phyloP scores from a whole-genome alignment of 768 basidiomycete genomes.

The Xanthoconium purpureum region DNA sequence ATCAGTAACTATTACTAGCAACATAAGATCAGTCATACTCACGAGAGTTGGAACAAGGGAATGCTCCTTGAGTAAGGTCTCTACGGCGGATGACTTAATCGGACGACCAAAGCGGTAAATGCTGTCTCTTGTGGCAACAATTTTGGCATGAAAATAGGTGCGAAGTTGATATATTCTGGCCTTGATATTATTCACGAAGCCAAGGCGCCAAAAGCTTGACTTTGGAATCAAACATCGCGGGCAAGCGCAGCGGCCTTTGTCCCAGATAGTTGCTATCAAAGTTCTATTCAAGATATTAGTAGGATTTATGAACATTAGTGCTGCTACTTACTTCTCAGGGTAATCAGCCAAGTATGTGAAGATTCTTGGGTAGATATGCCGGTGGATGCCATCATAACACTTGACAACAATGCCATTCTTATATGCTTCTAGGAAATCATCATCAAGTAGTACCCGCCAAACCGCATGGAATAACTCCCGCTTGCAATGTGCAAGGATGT shows the following conservation, averaged over 20 bases:
- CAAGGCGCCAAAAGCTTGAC: neutral
- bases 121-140: neutral
- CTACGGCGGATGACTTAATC: neutral
- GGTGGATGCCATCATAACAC: too few species aligned
- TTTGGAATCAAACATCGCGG: neutral
- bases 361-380: too few species aligned
- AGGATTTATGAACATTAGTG: too few species aligned
- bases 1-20: too few species aligned
- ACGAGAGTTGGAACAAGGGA: neutral
- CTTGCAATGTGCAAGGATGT: too few species aligned
- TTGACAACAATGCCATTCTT: too few species aligned
- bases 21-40: too few species aligned
- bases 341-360: neutral
- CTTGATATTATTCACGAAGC: neutral
- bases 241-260: neutral
- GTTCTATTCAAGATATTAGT: too few species aligned
- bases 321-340: neutral
- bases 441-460: too few species aligned
- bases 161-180: neutral
- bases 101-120: neutral
- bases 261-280: neutral
- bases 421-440: too few species aligned
- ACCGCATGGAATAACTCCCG: too few species aligned
- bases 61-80: neutral
- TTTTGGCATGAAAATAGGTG: neutral